phyloP scores from a whole-genome alignment of 495 filamentous ascomycete genomes.

The Aspergillus haitiensis region DNA sequence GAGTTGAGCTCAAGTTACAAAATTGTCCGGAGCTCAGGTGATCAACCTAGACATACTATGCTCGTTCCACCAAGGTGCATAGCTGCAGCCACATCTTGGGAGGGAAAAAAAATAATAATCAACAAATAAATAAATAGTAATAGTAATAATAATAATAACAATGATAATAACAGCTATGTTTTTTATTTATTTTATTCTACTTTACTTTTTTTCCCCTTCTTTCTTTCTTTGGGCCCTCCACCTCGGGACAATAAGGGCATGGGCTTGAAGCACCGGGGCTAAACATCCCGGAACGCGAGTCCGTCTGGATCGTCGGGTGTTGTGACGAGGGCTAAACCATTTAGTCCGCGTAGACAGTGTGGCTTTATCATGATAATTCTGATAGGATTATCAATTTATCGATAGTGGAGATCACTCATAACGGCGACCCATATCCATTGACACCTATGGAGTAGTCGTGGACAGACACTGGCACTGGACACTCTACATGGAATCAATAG shows the following conservation, averaged over 20 bases:
- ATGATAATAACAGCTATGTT: not conserved
- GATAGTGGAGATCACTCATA: slow-evolving; percentile 11
- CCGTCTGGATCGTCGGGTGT: slow-evolving; percentile 12
- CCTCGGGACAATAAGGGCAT: slow-evolving; percentile 31
- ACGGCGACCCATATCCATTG: slow-evolving; percentile 13
- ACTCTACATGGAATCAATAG: no score
- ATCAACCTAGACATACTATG: slow-evolving; percentile 22
- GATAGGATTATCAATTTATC: slow-evolving; percentile 5
- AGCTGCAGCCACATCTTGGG: slow-evolving; percentile 40
- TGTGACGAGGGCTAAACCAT: not conserved
- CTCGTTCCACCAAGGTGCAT: slow-evolving; percentile 24
- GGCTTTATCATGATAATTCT: slow-evolving; percentile 1
- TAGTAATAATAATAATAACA: not conserved
- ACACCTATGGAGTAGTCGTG: not conserved
- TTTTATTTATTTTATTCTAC: not conserved
- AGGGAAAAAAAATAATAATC: slow-evolving; percentile 14
- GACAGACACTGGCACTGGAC: no score
- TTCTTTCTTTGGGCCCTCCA: not conserved
- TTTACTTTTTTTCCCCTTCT: not conserved
- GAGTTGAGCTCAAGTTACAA: slow-evolving; percentile 7
- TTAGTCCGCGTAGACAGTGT: not conserved
- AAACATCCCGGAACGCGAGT: not conserved
- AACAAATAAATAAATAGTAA: not conserved
- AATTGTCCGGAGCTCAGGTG: slow-evolving; percentile 28
- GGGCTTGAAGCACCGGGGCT: slow-evolving; percentile 1